Evolutionary conservation across 2,329 filamentous ascomycete species (phyloP).

Genomic region (Rhynchosporium secalis): DNA sequence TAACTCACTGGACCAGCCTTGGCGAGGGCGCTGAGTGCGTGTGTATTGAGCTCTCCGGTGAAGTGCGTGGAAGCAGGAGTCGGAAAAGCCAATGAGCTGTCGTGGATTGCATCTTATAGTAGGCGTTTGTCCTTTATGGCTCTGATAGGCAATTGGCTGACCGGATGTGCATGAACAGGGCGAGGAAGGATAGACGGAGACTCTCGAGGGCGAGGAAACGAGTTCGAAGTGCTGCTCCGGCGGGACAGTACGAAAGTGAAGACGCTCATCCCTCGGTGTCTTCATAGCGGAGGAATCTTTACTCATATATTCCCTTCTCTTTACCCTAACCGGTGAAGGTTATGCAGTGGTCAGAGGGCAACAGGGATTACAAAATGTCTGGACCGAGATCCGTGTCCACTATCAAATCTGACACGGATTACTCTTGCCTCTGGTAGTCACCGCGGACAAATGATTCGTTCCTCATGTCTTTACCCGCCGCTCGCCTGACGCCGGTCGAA

Average conservation of each 20-base stretch:
- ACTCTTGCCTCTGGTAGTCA: slow-evolving; percentile 18
- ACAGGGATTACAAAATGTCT: slow-evolving; percentile 23
- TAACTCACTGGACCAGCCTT: slow-evolving; percentile 9
- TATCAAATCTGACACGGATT: slow-evolving; percentile 14
- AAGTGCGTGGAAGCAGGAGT: slow-evolving; percentile 12
- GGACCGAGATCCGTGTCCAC: slow-evolving; percentile 19
- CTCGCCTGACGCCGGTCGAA: slow-evolving; percentile 29
- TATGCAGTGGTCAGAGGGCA: slow-evolving; percentile 23
- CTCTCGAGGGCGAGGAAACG: slow-evolving; percentile 10
- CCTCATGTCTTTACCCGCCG: slow-evolving; percentile 19
- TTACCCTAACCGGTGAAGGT: slow-evolving; percentile 27
- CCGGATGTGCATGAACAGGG: slow-evolving; percentile 19
- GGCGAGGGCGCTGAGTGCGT: slow-evolving; percentile 18
- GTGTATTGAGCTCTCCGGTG: slow-evolving; percentile 24
- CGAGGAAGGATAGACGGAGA: slow-evolving; percentile 2
- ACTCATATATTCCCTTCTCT: slow-evolving; percentile 25
- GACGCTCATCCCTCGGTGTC: not conserved
- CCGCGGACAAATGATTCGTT: slow-evolving; percentile 23
- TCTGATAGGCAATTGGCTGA: slow-evolving; percentile 18
- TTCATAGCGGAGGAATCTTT: slow-evolving; percentile 5
- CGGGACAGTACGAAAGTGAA: not conserved
- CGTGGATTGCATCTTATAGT: slow-evolving; percentile 20
- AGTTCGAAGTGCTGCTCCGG: slow-evolving; percentile 8
- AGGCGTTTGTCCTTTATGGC: slow-evolving; percentile 11
- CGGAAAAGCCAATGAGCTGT: slow-evolving; percentile 25